Base-by-base conservation (phyloP, 305 asterid genomes). In the Rubia balearica region DNA sequence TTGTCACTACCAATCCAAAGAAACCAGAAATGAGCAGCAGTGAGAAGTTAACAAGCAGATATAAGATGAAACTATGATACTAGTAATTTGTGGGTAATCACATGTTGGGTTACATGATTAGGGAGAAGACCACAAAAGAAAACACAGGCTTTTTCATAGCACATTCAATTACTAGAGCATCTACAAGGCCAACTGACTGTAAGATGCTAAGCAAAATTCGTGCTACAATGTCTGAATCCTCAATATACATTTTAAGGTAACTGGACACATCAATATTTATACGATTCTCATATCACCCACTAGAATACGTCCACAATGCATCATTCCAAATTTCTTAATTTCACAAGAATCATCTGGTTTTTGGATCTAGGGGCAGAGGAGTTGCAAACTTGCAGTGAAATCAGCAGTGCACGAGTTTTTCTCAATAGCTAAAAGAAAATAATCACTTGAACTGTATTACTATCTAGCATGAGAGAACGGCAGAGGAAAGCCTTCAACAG, bases 1-100 rank as follows among this genome's bases (percentile, higher is more conserved):
- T 1, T 64, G 79, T 30, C 69, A 77, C 70, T 63, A 68, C 78
- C 63, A 38, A 43, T 68, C 71, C 72, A 53, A 60, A 64, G 43
- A 69, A 64, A 70, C 45, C 73, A 75, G 57, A 71, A 49, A 60
- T 42, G 17, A 48, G n/a, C 5, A 5, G 24, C 62, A 46, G 11
- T 43, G 33, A 42, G 59, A 55, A 68, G 63, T 53, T 41, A 48
- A 49, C 11, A 27, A 62, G 40, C 14, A 73, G 7, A 22, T 41
- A 22, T 3, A 5, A 27, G 45, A 22, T 61, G 24, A 49, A 56
- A 56, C 42, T 24, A 38, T 41, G 12, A 42, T n/a, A n/a, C n/a
- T n/a, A n/a, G 61, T 56, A 21, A 41, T 43, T 55, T 7, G 57
- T 38, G 69, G 56, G 55, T 48, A 4, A 49, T 72, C 59, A 22